Conservation (phyloP, 2,329 filamentous ascomycete genomes). For the Trichoderma asperellum region DNA sequence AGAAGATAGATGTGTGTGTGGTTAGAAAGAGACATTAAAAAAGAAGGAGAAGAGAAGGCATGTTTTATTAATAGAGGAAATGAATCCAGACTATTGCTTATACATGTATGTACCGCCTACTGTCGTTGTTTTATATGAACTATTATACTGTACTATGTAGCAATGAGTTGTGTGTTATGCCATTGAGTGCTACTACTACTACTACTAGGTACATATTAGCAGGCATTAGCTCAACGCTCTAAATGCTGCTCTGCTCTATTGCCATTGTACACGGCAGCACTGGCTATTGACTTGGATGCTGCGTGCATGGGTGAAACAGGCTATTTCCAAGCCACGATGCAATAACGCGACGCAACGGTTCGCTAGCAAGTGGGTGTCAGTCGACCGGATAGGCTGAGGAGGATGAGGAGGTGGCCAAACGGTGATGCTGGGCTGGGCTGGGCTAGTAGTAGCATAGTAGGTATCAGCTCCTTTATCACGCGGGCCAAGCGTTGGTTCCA, state of each 20-base stretch:
- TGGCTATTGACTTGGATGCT: background rate
- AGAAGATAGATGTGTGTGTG: background rate
- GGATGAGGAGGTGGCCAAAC: background rate
- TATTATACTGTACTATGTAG: too few species aligned
- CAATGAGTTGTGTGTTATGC: background rate
- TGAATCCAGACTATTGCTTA: background rate
- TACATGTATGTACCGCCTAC: background rate
- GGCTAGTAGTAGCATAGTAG: too few species aligned
- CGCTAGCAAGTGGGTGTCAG: background rate
- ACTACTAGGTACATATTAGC: background rate
- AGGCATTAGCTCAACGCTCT: background rate
- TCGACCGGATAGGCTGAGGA: background rate
- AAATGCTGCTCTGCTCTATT: background rate
- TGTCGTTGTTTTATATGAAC: background rate
- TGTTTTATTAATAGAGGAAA: conserved; percentile 1
- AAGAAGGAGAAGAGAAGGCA: background rate
- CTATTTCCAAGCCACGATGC: conserved; percentile 17
- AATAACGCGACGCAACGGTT: conserved; percentile 1
- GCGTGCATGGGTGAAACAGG: background rate
- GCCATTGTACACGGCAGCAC: background rate
- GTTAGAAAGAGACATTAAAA: background rate
- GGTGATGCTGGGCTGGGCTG: background rate
- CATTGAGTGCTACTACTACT: background rate
- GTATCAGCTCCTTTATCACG: background rate
- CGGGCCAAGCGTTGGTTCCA: background rate